Evolutionary conservation across 2,329 filamentous ascomycete species (phyloP), one percentile per base, ranked within the genome.

Genomic region (Pseudogymnoascus sp.): DNA sequence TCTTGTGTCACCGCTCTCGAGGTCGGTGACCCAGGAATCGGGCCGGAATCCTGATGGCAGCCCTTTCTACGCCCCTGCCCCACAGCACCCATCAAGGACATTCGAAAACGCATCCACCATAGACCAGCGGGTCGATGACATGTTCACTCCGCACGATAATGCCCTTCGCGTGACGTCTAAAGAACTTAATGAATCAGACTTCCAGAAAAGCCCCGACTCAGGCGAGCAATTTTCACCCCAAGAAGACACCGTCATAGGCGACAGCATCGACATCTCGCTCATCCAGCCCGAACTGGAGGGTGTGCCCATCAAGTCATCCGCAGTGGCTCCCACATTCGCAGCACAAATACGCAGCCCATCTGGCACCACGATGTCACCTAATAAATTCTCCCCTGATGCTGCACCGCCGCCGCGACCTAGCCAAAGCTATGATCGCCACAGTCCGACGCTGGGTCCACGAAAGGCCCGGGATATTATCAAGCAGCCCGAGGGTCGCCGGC

Each of bases 251-350:
- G 32, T 63, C 2, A 67, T 69, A 18, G 43, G 60, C 16, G 68
- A 70, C 25, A 75, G 79, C 28, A 81, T 86, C 58, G 83, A 85
- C 62, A 79, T 86, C 8, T 77, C 80, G 43, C 77, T 80, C 62
- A 80, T 85, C 25, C 78, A 84, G 65, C 81, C 82, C 2, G 78
- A 79, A 30, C 72, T 85, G n/a, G 83, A 86, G 67, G 82, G 83
- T 6, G 81, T 86, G 58, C 77, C 79, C 1, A 76, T 86, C 65
- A 83, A 79, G 68, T 76, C 78, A 4, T 77, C 77, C 12, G 81
- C 81, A 1, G 73, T 85, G 12, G 76, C 63, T 12, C 69, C 70
- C 34, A 63, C 63, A 1, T 73, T 73, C 43, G 67, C 64, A 4
- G 68, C 69, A 7, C 66, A 66, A 37, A 65, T 72, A 6, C 50